phyloP scores from a whole-genome alignment of 2,329 filamentous ascomycete species.

The Ophidiomyces ophidiicola region DNA sequence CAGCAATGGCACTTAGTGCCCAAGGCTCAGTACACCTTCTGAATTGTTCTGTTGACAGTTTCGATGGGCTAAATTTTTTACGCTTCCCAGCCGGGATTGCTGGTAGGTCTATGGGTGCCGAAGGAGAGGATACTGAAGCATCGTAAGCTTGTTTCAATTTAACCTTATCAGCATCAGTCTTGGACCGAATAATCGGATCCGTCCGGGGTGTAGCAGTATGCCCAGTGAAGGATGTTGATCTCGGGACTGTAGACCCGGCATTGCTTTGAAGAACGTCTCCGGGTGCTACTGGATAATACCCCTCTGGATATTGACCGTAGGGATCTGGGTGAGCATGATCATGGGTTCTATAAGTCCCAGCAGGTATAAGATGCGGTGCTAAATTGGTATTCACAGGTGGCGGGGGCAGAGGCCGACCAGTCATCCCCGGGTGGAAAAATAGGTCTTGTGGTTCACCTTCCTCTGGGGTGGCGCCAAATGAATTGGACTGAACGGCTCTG shows the following conservation, averaged over 20 bases:
- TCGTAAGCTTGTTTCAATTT: constrained; percentile 37
- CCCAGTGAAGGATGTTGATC: constrained; percentile 71
- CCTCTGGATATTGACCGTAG: constrained; percentile 28
- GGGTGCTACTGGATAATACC: constrained; percentile 31
- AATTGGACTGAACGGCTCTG: constrained; percentile 35
- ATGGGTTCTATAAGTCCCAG: constrained; percentile 47
- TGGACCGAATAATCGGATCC: constrained; percentile 73
- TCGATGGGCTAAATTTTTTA: constrained; percentile 73
- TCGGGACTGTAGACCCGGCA: constrained; percentile 42
- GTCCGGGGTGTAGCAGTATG: constrained; percentile 63
- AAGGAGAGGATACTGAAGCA: constrained; percentile 22
- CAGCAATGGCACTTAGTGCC: constrained; percentile 77
- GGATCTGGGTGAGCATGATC: constrained; percentile 32
- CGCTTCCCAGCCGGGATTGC: constrained; percentile 67
- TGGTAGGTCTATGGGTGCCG: constrained; percentile 66
- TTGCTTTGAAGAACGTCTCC: constrained; percentile 41
- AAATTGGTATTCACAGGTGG: constrained; percentile 44
- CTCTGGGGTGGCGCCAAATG: constrained; percentile 51
- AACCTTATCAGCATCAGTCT: constrained; percentile 73
- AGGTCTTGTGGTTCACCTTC: constrained; percentile 74
- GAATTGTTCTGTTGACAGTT: constrained; percentile 69
- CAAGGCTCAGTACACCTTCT: constrained; percentile 78
- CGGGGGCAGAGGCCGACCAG: constrained; percentile 48
- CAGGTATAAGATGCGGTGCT: constrained; percentile 38
- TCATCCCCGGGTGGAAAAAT: constrained; percentile 80